phyloP scores from a whole-genome alignment of 1,284 basidiomycete genomes.

The Sanghuangporus baumii region DNA sequence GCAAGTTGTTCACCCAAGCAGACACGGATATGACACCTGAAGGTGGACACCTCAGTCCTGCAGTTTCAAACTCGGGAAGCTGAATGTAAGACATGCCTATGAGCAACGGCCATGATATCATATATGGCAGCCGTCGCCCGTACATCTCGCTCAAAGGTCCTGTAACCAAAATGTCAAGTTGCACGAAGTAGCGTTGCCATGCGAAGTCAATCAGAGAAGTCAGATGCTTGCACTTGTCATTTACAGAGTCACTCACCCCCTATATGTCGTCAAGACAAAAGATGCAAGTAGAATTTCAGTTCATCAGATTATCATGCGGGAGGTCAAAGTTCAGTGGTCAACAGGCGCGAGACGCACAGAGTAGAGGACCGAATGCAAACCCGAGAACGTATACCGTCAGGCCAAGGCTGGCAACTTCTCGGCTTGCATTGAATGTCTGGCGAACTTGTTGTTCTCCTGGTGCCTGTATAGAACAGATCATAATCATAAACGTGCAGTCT shows the following conservation, averaged over 20 bases:
- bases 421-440: slow-evolving; percentile 20
- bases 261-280: neutral
- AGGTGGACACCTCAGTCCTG: neutral
- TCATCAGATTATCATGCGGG: neutral
- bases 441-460: slow-evolving; percentile 23
- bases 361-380: slow-evolving; percentile 24
- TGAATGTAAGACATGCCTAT: slow-evolving; percentile 17
- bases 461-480: slow-evolving; percentile 18
- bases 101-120: slow-evolving; percentile 24
- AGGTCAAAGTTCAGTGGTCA: neutral
- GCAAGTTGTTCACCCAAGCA: slow-evolving; percentile 21
- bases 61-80: neutral
- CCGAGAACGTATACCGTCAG: slow-evolving; percentile 27
- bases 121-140: slow-evolving; percentile 22
- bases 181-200: neutral
- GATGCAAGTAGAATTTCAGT: neutral
- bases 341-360: slow-evolving; percentile 21
- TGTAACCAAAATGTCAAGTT: neutral
- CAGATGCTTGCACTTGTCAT: slow-evolving; percentile 13
- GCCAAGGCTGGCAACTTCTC: slow-evolving; percentile 22
- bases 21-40: slow-evolving; percentile 18
- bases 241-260: neutral
- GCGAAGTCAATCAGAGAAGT: neutral
- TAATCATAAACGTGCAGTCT: neutral
- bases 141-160: slow-evolving; percentile 26